These are phyloP conservation scores for Scheffersomyces lignicola DNA, from an alignment of 1,139 yeast species.

Conservation along the genomic window DNA sequence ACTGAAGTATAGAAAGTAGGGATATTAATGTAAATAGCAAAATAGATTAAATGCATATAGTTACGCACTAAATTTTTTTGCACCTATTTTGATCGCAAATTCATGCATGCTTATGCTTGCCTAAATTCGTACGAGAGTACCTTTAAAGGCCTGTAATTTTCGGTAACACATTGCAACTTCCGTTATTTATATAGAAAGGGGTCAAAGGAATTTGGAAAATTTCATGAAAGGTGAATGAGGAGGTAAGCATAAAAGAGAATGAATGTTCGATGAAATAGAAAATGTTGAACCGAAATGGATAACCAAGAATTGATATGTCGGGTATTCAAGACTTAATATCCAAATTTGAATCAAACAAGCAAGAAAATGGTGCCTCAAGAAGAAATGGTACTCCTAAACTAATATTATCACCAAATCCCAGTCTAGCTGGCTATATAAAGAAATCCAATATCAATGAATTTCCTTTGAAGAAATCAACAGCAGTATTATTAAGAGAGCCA, in stretches of 20 bases:
- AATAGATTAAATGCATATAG: background rate
- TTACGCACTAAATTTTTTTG: conserved; percentile 1
- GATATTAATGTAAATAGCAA: background rate
- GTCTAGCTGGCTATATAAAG: conserved; percentile 3
- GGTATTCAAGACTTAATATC: conserved; percentile 3
- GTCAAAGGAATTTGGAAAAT: too few species aligned
- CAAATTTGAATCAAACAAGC: conserved; percentile 1
- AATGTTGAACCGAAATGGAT: too few species aligned
- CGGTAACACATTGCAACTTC: conserved; percentile 1
- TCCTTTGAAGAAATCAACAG: conserved; percentile 2
- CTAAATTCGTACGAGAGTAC: background rate
- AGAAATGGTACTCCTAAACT: background rate
- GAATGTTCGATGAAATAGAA: too few species aligned
- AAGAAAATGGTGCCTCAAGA: background rate
- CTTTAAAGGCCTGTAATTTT: too few species aligned
- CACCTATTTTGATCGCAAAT: background rate
- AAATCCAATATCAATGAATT: conserved; percentile 4
- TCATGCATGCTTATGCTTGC: conserved; percentile 1
- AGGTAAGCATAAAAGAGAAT: too few species aligned
- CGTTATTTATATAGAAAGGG: background rate
- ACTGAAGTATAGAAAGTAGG: conserved; percentile 22
- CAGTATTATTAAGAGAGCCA: background rate
- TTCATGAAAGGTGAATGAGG: too few species aligned
- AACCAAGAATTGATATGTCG: conserved; percentile 1
- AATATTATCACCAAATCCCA: conserved; percentile 6